A percentile compares a stretch with the other conserved stretches of the same genome.
Conservation (phyloP, 1,139 yeast species). For the Suhomyces terraborum region DNA sequence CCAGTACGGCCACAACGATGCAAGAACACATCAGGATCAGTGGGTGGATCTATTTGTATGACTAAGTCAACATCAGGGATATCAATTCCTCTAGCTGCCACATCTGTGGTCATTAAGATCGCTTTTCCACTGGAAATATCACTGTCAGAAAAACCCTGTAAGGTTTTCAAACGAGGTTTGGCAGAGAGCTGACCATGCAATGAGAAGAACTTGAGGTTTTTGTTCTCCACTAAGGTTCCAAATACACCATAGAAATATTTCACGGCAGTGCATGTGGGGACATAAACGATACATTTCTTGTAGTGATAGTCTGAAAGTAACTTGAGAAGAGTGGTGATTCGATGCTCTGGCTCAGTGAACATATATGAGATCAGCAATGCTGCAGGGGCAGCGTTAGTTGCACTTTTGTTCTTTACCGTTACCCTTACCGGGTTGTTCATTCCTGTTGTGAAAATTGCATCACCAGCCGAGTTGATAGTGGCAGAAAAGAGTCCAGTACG, state of each 20-base stretch:
- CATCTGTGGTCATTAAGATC: slow-evolving; percentile 79
- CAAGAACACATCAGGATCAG: slow-evolving; percentile 87
- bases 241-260: slow-evolving; percentile 70
- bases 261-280: slow-evolving; percentile 88
- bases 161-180: slow-evolving; percentile 70
- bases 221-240: slow-evolving; percentile 26
- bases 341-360: slow-evolving; percentile 59
- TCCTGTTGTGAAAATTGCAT: slow-evolving; percentile 70
- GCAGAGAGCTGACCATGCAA: slow-evolving; percentile 85
- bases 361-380: slow-evolving; percentile 65
- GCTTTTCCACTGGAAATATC: slow-evolving; percentile 47
- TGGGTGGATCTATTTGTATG: slow-evolving; percentile 86
- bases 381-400: slow-evolving; percentile 53
- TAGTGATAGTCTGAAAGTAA: slow-evolving; percentile 56
- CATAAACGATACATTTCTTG: slow-evolving; percentile 80
- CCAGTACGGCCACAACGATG: slow-evolving; percentile 98
- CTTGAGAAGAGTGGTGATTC: slow-evolving; percentile 59
- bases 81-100: slow-evolving; percentile 93
- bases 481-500: slow-evolving; percentile 94
- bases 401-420: slow-evolving; percentile 59
- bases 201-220: slow-evolving; percentile 55
- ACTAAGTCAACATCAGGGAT: slow-evolving; percentile 90
- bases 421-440: slow-evolving; percentile 88
- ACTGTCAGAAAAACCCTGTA: slow-evolving; percentile 57
- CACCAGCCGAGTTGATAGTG: slow-evolving; percentile 79